Evolutionary conservation across 2,329 filamentous ascomycete genomes (phyloP).

Genomic region (Anthostomella pinea): DNA sequence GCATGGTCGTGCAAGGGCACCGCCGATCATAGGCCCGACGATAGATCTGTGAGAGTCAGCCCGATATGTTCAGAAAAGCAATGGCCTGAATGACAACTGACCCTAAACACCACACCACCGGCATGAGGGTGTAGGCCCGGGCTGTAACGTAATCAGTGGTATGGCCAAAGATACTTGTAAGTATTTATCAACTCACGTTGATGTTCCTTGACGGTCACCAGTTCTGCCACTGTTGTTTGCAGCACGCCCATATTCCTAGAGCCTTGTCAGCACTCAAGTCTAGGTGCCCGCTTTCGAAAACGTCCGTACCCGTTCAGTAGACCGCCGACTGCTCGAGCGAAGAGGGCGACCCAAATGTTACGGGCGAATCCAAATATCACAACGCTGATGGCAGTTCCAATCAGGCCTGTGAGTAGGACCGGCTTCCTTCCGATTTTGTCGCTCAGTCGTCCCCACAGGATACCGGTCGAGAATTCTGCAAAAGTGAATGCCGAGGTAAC

Average conservation of each 20-base stretch:
- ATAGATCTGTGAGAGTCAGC: constrained; percentile 63
- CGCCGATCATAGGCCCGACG: constrained; percentile 86
- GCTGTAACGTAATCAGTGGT: constrained; percentile 48
- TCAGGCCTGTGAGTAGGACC: constrained; percentile 82
- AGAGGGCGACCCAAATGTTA: constrained; percentile 75
- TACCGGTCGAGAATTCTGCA: constrained; percentile 88
- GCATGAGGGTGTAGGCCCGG: constrained; percentile 95
- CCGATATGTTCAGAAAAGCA: too few relatives aligned
- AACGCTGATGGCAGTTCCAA: constrained; percentile 90
- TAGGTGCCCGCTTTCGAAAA: constrained; percentile 18
- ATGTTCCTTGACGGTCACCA: constrained; percentile 90
- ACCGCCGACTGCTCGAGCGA: constrained; percentile 86
- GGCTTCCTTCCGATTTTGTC: constrained; percentile 92
- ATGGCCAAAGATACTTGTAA: not conserved
- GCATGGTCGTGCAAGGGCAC: constrained; percentile 83
- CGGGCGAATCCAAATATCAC: constrained; percentile 87
- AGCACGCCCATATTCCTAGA: constrained; percentile 86
- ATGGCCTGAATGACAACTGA: constrained; percentile 47
- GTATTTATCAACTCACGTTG: constrained; percentile 62
- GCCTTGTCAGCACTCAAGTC: constrained; percentile 23
- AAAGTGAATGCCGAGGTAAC: constrained; percentile 96
- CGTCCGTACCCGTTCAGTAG: constrained; percentile 81
- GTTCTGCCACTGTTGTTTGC: constrained; percentile 90
- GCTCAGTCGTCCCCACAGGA: constrained; percentile 90
- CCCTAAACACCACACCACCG: constrained; percentile 95